Conservation (phyloP, 352 stramenopile genomes). For the Globisporangium nunn region DNA sequence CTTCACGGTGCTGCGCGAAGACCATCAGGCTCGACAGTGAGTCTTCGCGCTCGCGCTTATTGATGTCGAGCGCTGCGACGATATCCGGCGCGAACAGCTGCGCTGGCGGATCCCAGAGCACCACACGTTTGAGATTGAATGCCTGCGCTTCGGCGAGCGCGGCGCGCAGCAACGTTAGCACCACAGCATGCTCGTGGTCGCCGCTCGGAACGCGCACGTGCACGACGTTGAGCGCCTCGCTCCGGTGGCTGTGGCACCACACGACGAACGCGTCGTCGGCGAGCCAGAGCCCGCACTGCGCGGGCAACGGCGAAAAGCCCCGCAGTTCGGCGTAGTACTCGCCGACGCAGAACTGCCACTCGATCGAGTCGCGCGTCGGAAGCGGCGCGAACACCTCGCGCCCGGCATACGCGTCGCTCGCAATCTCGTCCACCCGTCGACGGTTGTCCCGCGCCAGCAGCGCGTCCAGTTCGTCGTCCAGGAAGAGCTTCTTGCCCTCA, state of each 20-base stretch:
- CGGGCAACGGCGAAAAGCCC: slow-evolving; percentile 25
- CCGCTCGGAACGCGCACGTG: slow-evolving; percentile 27
- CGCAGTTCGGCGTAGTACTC: slow-evolving; percentile 34
- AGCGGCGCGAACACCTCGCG: slow-evolving; percentile 36
- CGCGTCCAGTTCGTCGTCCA: slow-evolving; percentile 30
- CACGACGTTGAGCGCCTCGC: slow-evolving; percentile 43
- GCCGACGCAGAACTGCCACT: slow-evolving; percentile 64
- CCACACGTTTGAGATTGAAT: slow-evolving; percentile 32
- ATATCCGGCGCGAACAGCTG: slow-evolving; percentile 18
- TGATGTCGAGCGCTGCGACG: slow-evolving; percentile 20
- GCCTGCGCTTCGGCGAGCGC: slow-evolving; percentile 32
- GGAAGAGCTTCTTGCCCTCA: slow-evolving; percentile 11
- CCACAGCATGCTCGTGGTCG: slow-evolving; percentile 8
- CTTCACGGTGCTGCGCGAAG: slow-evolving; percentile 18
- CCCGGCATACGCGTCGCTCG: slow-evolving; percentile 15
- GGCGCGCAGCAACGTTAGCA: slow-evolving; percentile 20
- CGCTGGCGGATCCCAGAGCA: slow-evolving; percentile 33
- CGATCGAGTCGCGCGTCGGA: slow-evolving; percentile 44
- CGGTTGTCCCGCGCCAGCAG: slow-evolving; percentile 37
- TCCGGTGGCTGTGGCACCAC: slow-evolving; percentile 65
- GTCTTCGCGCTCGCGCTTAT: slow-evolving; percentile 28
- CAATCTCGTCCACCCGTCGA: slow-evolving; percentile 24
- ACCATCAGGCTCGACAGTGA: slow-evolving; percentile 56
- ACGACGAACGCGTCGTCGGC: slow-evolving; percentile 41
- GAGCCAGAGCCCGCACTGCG: slow-evolving; percentile 29